phyloP scores from a whole-genome alignment of 306 rosid genomes.

The Prunus salicina region DNA sequence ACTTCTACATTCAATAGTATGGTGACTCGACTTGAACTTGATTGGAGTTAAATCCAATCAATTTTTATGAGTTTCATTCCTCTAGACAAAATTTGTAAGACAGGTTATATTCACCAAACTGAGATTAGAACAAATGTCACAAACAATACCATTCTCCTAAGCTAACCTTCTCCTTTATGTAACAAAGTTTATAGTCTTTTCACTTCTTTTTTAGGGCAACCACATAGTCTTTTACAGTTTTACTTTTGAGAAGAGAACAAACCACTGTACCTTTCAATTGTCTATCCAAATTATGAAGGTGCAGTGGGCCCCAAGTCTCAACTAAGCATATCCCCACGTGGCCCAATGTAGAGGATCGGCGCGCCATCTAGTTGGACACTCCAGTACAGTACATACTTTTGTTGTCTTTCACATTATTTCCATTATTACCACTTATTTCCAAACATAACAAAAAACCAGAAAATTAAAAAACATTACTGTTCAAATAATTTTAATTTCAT shows the following conservation, averaged over 20 bases:
- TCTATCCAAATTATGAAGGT: not conserved
- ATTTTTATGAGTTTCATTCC: too few relatives aligned
- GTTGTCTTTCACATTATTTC: conserved; percentile 21
- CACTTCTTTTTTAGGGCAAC: not conserved
- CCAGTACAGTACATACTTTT: not conserved
- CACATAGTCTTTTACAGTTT: not conserved
- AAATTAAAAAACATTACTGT: not conserved
- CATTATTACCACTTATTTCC: not conserved
- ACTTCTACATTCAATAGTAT: too few relatives aligned
- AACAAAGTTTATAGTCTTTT: too few relatives aligned
- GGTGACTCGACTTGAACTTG: too few relatives aligned
- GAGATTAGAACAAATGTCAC: too few relatives aligned
- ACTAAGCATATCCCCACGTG: not conserved
- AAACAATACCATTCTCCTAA: too few relatives aligned
- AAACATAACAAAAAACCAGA: not conserved
- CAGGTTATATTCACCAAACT: too few relatives aligned
- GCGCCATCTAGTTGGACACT: not conserved
- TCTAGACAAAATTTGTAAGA: too few relatives aligned
- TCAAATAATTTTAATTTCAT: not conserved
- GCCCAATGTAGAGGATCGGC: not conserved
- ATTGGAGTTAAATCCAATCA: too few relatives aligned
- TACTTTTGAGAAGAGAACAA: not conserved
- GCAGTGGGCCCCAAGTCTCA: not conserved
- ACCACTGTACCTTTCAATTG: not conserved
- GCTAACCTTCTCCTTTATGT: too few relatives aligned